Evolutionary conservation across 495 filamentous ascomycete genomes (phyloP).

Genomic region (Neurospora sublineolata): DNA sequence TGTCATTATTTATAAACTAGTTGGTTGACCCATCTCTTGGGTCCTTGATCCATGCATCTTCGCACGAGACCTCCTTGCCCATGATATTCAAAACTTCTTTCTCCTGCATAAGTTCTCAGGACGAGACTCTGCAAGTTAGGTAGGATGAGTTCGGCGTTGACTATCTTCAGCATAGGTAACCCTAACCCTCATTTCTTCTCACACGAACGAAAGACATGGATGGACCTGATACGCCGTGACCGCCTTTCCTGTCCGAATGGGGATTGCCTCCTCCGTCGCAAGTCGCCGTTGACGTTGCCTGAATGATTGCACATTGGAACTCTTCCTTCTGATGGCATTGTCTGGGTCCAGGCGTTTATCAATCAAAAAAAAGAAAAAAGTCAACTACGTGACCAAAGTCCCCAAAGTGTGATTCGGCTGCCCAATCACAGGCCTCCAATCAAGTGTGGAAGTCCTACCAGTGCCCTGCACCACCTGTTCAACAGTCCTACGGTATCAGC

Average conservation of each 20-base stretch:
- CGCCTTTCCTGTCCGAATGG: background rate
- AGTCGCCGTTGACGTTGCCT: background rate
- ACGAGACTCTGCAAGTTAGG: background rate
- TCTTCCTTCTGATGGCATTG: background rate
- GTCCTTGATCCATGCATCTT: background rate
- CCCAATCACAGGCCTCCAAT: background rate
- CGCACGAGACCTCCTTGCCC: background rate
- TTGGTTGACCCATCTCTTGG: background rate
- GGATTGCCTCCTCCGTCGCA: background rate
- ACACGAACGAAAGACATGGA: background rate
- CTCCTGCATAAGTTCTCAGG: background rate
- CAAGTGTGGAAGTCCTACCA: background rate
- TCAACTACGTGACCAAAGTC: background rate
- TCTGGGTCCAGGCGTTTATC: background rate
- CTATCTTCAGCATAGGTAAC: background rate
- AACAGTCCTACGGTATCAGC: background rate
- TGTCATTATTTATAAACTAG: background rate
- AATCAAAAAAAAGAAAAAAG: background rate
- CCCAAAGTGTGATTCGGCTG: background rate
- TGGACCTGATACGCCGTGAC: background rate
- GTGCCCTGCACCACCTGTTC: background rate
- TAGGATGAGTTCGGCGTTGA: background rate
- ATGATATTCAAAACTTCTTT: background rate
- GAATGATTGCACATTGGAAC: background rate
- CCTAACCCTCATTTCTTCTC: background rate